These are phyloP conservation scores for Melastoma malabathricum DNA, from an alignment of 345 rosid genomes.

Conservation along the genomic window DNA sequence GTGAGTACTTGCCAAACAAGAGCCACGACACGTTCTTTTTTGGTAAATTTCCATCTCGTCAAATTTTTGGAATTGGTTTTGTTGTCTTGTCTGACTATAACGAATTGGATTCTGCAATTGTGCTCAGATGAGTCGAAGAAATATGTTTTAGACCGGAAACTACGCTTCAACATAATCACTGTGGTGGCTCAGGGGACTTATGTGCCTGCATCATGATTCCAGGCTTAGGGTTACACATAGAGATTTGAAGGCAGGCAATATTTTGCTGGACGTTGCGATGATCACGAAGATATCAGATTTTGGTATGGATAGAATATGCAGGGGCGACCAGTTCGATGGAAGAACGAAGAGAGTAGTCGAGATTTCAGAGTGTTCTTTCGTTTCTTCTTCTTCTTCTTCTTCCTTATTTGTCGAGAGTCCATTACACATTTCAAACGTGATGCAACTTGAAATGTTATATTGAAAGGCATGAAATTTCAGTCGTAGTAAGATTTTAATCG, in stretches of 20 bases:
- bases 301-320: constrained; percentile 32
- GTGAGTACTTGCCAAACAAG: constrained; percentile 47
- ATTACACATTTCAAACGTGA: no score
- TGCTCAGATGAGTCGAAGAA: constrained; percentile 4
- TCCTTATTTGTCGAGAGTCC: no score
- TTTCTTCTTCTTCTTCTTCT: no score
- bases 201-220: constrained; percentile 43
- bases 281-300: constrained; percentile 52
- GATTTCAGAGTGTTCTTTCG: no score
- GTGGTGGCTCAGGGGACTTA: constrained; percentile 23
- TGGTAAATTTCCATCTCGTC: constrained; percentile 13
- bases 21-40: constrained; percentile 29
- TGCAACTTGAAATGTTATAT: no score
- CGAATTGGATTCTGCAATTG: neutral
- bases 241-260: constrained; percentile 49
- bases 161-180: constrained; percentile 9
- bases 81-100: constrained; percentile 7
- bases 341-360: no score
- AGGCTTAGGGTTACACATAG: constrained; percentile 37
- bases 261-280: constrained; percentile 32
- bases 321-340: no score
- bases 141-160: constrained; percentile 12
- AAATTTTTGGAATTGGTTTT: neutral
- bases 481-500: no score
- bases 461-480: no score